Evolutionary conservation across 2,329 filamentous ascomycete species (phyloP).

Genomic region (Niveomyces coronatus): DNA sequence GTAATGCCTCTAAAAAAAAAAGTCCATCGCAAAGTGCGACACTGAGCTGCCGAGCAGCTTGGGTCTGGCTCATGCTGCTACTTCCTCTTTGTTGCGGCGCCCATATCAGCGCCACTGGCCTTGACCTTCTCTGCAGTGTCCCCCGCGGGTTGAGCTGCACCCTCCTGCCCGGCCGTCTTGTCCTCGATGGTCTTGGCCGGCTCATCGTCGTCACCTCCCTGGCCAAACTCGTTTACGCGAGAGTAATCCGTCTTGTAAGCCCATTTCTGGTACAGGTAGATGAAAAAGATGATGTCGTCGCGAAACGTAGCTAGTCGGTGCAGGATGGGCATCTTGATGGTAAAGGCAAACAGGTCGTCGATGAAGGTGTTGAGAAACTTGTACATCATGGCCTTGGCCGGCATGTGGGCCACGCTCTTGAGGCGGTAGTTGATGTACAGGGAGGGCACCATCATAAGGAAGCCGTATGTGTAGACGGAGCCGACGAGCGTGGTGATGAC

Average conservation of each 20-base stretch:
- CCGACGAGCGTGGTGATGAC: constrained; percentile 91
- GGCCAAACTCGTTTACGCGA: constrained; percentile 94
- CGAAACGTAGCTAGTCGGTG: constrained; percentile 86
- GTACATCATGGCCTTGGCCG: constrained; percentile 91
- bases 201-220: constrained; percentile 86
- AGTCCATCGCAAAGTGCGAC: too few species aligned
- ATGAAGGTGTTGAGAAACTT: constrained; percentile 99
- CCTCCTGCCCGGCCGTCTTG: constrained; percentile 28
- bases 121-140: constrained; percentile 32
- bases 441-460: constrained; percentile 97
- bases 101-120: constrained; percentile 39
- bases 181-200: constrained; percentile 26
- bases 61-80: too few species aligned
- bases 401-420: constrained; percentile 94
- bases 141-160: constrained; percentile 26
- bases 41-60: too few species aligned
- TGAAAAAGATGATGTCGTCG: constrained; percentile 96
- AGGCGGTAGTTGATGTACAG: constrained; percentile 99
- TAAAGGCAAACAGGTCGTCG: constrained; percentile 96
- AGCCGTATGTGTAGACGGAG: constrained; percentile 94
- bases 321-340: constrained; percentile 96
- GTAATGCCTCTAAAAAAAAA: too few species aligned
- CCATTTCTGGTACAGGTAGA: constrained; percentile 92
- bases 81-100: constrained; percentile 33
- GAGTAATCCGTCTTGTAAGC: constrained; percentile 86